A percentile compares a stretch with the other conserved stretches of the same genome.
Evolutionary conservation across 768 basidiomycete species (phyloP).

Genomic region (Fomitopsis pulvina): DNA sequence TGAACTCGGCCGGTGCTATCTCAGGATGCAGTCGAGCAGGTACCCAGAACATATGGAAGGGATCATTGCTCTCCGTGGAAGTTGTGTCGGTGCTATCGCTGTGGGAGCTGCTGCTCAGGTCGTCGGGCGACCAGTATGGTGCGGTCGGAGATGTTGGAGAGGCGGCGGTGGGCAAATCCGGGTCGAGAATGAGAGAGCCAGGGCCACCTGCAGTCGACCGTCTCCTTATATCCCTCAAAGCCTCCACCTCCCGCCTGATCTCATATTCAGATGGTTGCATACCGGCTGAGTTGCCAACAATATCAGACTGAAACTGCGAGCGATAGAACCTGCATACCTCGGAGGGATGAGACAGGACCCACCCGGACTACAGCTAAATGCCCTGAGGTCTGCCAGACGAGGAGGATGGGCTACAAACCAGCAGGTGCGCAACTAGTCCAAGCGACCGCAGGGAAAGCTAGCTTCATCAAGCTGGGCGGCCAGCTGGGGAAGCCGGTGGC

Average conservation of each 20-base stretch:
- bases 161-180: conserved; percentile 79
- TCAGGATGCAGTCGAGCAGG: conserved; percentile 96
- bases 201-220: conserved; percentile 75
- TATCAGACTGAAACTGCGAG: background rate
- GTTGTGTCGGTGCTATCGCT: conserved; percentile 36
- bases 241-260: conserved; percentile 83
- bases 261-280: conserved; percentile 80
- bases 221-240: conserved; percentile 74
- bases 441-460: background rate
- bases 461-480: background rate
- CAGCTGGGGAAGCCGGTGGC: conserved; percentile 1
- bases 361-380: background rate
- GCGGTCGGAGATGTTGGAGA: conserved; percentile 35
- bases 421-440: background rate
- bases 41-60: conserved; percentile 95
- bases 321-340: background rate
- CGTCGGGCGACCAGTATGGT: conserved; percentile 24
- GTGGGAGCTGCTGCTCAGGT: conserved; percentile 34
- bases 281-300: conserved; percentile 3
- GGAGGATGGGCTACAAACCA: conserved; percentile 1
- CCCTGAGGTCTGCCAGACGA: background rate
- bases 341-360: background rate
- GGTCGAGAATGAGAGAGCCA: conserved; percentile 80
- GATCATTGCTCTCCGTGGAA: conserved; percentile 45
- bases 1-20: conserved; percentile 94